These are phyloP conservation scores for Fusarium sp. DNA, from an alignment of 2,329 filamentous ascomycete species.

Conservation along the genomic window DNA sequence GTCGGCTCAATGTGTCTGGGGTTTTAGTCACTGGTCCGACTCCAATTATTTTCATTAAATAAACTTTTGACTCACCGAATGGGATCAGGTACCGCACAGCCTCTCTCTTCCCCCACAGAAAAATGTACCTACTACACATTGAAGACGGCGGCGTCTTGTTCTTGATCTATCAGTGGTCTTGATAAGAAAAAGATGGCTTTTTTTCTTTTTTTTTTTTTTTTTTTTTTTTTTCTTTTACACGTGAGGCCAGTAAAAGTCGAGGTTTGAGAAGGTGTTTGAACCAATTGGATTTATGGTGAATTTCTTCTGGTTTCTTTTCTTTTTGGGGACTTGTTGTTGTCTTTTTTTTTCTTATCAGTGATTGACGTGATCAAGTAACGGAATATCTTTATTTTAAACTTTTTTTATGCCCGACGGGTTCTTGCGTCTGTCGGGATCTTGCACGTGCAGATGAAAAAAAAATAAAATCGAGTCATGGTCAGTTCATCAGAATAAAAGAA, in stretches of 20 bases:
- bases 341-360: background rate
- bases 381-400: constrained; percentile 10
- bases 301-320: background rate
- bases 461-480: background rate
- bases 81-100: constrained; percentile 23
- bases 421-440: background rate
- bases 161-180: background rate
- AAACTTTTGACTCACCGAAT: constrained; percentile 40
- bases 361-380: constrained; percentile 35
- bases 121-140: background rate
- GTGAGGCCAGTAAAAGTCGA: constrained; percentile 7
- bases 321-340: background rate
- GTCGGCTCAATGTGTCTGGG: constrained; percentile 23
- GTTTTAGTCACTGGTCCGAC: constrained; percentile 31
- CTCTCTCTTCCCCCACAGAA: constrained; percentile 31
- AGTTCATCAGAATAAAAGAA: background rate
- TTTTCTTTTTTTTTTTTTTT: too few relatives aligned
- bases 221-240: too few relatives aligned
- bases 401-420: background rate
- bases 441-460: background rate
- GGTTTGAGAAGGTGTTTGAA: background rate
- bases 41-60: constrained; percentile 34
- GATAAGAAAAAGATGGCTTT: constrained; percentile 31
- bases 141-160: too few relatives aligned
- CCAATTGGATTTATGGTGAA: background rate